phyloP scores from a whole-genome alignment of 139 green algal genomes.

The Chlamydomonas schloesseri region DNA sequence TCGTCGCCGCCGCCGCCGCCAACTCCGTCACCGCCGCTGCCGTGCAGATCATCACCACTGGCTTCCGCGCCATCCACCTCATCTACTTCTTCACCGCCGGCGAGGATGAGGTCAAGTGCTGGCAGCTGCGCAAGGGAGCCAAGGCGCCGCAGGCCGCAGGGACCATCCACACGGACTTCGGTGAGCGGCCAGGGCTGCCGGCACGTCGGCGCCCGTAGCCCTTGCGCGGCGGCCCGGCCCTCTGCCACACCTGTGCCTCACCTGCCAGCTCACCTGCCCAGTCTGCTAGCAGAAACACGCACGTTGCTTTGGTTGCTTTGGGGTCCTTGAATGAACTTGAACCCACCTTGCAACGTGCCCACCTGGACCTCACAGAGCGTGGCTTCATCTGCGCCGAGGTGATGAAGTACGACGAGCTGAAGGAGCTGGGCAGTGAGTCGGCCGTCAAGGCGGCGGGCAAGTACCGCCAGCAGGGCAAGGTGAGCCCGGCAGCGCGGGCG shows the following conservation, averaged over 20 bases:
- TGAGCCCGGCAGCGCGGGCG: not conserved
- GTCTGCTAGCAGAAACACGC: too few species aligned
- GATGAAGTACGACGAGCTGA: slow-evolving; percentile 85
- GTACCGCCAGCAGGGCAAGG: slow-evolving; percentile 93
- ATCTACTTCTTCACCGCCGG: slow-evolving; percentile 99
- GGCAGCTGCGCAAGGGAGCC: slow-evolving; percentile 87
- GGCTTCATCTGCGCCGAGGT: slow-evolving; percentile 99
- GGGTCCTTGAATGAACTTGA: too few species aligned
- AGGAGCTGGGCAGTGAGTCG: slow-evolving; percentile 84
- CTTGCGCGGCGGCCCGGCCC: too few species aligned
- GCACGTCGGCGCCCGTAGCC: too few species aligned
- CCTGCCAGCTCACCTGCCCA: too few species aligned
- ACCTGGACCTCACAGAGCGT: too few species aligned
- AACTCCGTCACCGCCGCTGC: too few species aligned
- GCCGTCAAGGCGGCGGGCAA: slow-evolving; percentile 96
- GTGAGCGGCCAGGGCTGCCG: not conserved
- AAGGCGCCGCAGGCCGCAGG: slow-evolving; percentile 96
- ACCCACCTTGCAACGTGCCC: too few species aligned
- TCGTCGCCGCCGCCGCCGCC: too few species aligned
- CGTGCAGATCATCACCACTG: slow-evolving; percentile 99
- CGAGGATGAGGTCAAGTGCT: slow-evolving; percentile 96
- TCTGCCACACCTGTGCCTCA: too few species aligned
- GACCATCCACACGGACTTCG: slow-evolving; percentile 98
- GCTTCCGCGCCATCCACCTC: slow-evolving; percentile 91
- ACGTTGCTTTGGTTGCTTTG: too few species aligned